Base-by-base conservation (phyloP, 2,329 filamentous ascomycete species). In the Aaosphaeria pasadenensis region DNA sequence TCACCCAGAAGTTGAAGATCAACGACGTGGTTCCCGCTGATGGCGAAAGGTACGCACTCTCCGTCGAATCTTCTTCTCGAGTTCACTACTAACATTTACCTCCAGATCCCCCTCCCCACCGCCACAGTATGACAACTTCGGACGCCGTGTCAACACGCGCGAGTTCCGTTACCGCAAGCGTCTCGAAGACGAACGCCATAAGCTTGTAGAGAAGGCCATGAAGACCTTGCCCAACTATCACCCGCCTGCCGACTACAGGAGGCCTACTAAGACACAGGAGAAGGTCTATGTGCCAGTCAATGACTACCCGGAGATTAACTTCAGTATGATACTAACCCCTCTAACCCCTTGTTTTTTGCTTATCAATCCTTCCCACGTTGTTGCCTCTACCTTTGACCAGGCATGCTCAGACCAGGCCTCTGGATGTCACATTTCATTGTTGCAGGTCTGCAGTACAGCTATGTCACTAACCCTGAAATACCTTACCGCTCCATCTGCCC, bases 321-420 rank as follows among this genome's bases (percentile, higher is more conserved):
- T 99, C 90, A 99, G 94, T 99, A 96, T 92, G 92, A 92, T 94
- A 91, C 87, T 91, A 96, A 96, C 96, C 90, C 91, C 90, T 91
- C 85, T 67, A 66, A 66, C 66, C 53, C 71, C 70, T 71, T 72
- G 13, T 38, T 45, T 36, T 45, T 30, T 70, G 72, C 66, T 63
- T 64, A 42, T 58, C 54, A 50, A 11, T 24, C 61, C 69, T 67
- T 77, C 74, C 77, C 71, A 36, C 33, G n/a, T 9, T 36, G 7
- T 64, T 65, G 58, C 64, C 60, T 72, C 70, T 57, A 59, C 69
- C 64, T 64, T 24, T 75, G 71, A 73, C 75, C 70, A 66, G 70
- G 69, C 71, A 66, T 70, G 62, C 62, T 64, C 63, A 65, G 59
- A 55, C 54, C 59, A 36, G 33, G 9, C 9, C 17, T 13, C n/a